Conservation (phyloP, 768 basidiomycete species). For the Leucocoprinus sp. region DNA sequence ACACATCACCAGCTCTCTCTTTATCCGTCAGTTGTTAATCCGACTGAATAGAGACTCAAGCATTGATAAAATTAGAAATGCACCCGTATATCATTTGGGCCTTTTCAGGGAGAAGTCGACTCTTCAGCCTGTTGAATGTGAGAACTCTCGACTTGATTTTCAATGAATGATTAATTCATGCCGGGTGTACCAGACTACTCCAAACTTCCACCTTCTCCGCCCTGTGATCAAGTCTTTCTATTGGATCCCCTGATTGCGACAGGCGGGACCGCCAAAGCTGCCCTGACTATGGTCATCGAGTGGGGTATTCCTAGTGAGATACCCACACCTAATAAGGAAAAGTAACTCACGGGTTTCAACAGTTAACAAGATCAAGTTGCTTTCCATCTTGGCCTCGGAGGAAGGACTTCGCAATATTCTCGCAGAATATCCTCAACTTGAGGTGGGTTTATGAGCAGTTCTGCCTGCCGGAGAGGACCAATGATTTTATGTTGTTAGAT, state of each 20-base stretch:
- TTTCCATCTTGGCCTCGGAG: constrained; percentile 74
- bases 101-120: constrained; percentile 81
- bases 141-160: constrained; percentile 13
- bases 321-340: not conserved
- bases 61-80: constrained; percentile 34
- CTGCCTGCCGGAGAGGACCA: not conserved
- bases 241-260: constrained; percentile 93
- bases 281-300: constrained; percentile 75
- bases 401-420: constrained; percentile 65
- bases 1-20: constrained; percentile 43
- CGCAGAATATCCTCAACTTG: constrained; percentile 64
- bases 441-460: constrained; percentile 38
- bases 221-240: constrained; percentile 78
- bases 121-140: constrained; percentile 88
- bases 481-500: constrained; percentile 39
- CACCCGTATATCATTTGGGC: constrained; percentile 87
- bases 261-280: constrained; percentile 86
- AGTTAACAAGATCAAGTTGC: constrained; percentile 71
- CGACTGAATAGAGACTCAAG: not conserved
- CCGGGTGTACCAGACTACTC: constrained; percentile 78
- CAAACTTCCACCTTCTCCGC: constrained; percentile 69
- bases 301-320: constrained; percentile 69
- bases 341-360: not conserved
- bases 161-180: not conserved
- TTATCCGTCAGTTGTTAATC: constrained; percentile 58